phyloP scores from a whole-genome alignment of 2,329 filamentous ascomycete genomes.

The Penicillium sp. region DNA sequence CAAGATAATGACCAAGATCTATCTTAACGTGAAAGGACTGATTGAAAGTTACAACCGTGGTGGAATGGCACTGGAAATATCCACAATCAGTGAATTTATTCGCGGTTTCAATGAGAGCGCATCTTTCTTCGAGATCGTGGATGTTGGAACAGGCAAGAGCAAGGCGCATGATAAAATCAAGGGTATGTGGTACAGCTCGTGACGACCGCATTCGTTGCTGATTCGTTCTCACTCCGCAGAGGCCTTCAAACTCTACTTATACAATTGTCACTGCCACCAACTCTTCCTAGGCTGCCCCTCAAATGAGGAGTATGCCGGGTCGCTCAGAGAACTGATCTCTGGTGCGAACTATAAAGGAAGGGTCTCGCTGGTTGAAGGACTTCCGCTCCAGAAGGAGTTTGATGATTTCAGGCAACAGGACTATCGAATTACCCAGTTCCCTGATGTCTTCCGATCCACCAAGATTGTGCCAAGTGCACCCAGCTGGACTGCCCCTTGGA shows the following conservation, averaged over 20 bases:
- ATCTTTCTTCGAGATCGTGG: conserved; percentile 54
- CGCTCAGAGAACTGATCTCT: conserved; percentile 53
- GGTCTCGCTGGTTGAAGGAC: conserved; percentile 59
- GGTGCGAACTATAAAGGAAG: conserved; percentile 49
- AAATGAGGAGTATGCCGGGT: conserved; percentile 56
- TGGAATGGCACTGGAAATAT: conserved; percentile 47
- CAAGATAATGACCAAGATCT: conserved; percentile 56
- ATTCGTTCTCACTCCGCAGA: conserved; percentile 41
- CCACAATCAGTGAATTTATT: conserved; percentile 54
- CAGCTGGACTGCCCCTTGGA: conserved; percentile 36
- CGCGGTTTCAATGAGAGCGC: conserved; percentile 57
- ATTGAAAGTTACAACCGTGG: conserved; percentile 50
- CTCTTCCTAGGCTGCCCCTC: conserved; percentile 62
- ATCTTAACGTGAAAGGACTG: conserved; percentile 56
- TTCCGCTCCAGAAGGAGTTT: conserved; percentile 58
- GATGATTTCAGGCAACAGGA: conserved; percentile 43
- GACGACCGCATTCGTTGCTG: conserved; percentile 19
- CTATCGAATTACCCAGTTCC: conserved; percentile 55
- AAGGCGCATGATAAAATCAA: conserved; percentile 52
- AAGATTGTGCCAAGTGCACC: conserved; percentile 44
- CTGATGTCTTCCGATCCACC: conserved; percentile 55
- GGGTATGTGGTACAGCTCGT: conserved; percentile 36
- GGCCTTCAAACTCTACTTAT: conserved; percentile 56
- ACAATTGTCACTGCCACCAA: conserved; percentile 62
- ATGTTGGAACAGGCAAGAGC: conserved; percentile 49